Conservation (phyloP, 257 asterid genomes). For the Solanum appendiculatum region DNA sequence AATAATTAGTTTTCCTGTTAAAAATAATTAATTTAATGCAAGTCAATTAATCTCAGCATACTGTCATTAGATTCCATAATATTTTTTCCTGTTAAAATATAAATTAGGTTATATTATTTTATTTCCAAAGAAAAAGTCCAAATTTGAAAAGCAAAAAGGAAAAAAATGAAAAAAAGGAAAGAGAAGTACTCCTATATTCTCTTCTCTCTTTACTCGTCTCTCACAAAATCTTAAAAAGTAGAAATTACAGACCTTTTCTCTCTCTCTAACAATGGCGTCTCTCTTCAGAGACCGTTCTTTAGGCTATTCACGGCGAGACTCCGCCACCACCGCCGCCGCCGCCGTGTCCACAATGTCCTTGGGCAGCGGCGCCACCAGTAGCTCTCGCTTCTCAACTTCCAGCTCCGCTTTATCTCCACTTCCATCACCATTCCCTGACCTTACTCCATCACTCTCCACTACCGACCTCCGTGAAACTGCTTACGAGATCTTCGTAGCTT, state of each 20-base stretch:
- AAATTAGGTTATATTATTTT: background rate
- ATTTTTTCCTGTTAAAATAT: background rate
- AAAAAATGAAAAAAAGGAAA: background rate
- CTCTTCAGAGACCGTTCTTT: constrained; percentile 77
- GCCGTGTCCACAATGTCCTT: constrained; percentile 20
- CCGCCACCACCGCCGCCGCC: constrained; percentile 32
- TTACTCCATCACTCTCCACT: constrained; percentile 52
- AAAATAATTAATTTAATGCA: background rate
- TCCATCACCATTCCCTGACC: constrained; percentile 71
- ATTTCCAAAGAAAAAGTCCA: background rate
- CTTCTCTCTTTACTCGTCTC: background rate
- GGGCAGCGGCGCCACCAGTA: background rate
- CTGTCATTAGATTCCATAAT: background rate
- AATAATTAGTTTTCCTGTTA: background rate
- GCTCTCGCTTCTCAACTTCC: background rate
- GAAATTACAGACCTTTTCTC: background rate
- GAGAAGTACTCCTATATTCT: background rate
- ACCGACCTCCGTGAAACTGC: constrained; percentile 75
- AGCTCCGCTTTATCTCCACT: constrained; percentile 34
- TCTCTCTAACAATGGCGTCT: constrained; percentile 73
- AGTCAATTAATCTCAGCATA: background rate
- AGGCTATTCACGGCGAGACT: constrained; percentile 62
- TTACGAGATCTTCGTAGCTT: constrained; percentile 88
- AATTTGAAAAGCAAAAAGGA: background rate
- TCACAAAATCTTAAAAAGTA: background rate